Conservation (phyloP, 2,329 filamentous ascomycete species). For the Monosporascus sp. region DNA sequence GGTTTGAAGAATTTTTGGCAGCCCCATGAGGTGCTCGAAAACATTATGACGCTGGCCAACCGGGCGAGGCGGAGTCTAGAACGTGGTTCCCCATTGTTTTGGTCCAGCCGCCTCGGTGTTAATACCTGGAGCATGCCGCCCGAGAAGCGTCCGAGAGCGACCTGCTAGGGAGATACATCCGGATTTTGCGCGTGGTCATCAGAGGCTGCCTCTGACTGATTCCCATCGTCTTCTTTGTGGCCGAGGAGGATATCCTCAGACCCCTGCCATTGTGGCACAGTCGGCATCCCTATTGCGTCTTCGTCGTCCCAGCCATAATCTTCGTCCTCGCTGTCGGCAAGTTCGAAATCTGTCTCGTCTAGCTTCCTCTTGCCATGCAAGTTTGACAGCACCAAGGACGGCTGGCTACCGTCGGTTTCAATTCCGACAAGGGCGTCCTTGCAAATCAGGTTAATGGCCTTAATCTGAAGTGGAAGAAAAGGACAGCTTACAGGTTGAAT, state of each 20-base stretch:
- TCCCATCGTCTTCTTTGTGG: constrained; percentile 16
- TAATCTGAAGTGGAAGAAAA: constrained; percentile 2
- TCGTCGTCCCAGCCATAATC: constrained; percentile 70
- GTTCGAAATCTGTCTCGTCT: constrained; percentile 53
- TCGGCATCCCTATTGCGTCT: constrained; percentile 56
- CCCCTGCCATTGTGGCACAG: constrained; percentile 61
- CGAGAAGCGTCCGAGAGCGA: background rate
- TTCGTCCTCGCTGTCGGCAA: constrained; percentile 60
- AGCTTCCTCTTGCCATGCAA: constrained; percentile 59
- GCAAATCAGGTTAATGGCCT: background rate
- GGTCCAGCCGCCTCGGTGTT: background rate
- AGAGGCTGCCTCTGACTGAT: background rate
- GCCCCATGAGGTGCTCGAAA: background rate
- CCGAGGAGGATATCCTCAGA: constrained; percentile 59
- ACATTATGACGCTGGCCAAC: background rate
- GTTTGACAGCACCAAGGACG: constrained; percentile 27
- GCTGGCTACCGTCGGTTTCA: constrained; percentile 35
- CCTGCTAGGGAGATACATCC: background rate
- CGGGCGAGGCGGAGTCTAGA: background rate
- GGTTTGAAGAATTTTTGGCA: background rate
- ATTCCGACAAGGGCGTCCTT: constrained; percentile 41
- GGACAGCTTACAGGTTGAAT: constrained; percentile 38
- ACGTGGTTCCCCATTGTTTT: background rate
- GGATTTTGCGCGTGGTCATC: background rate
- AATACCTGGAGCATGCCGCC: background rate